Evolutionary conservation across 768 basidiomycete species (phyloP).

Genomic region (Pleurotus tuber-regium): DNA sequence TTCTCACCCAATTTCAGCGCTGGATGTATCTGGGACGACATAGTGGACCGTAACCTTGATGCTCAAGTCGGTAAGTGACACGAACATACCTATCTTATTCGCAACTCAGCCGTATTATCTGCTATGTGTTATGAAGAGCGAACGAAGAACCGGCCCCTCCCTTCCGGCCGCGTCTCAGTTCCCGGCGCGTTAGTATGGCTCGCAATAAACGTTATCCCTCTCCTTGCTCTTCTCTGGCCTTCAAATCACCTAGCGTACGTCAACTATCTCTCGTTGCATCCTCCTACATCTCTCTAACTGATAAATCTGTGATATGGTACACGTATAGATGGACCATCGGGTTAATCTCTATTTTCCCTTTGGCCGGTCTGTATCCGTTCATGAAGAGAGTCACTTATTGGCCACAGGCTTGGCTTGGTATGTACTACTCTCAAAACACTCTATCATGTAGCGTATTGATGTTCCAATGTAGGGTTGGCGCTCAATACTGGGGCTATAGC

Average conservation of each 20-base stretch:
- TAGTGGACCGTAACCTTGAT: conserved; percentile 18
- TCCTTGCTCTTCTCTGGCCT: not conserved
- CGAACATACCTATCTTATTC: not conserved
- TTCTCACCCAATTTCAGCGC: conserved; percentile 2
- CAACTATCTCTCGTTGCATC: not conserved
- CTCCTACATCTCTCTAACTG: not conserved
- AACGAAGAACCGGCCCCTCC: not conserved
- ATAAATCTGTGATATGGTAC: not conserved
- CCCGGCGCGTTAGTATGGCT: not conserved
- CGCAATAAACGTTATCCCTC: not conserved
- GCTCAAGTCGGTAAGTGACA: conserved; percentile 15
- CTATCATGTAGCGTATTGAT: not conserved
- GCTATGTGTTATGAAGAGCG: not conserved
- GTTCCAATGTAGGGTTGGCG: conserved; percentile 14
- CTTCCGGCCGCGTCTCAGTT: not conserved
- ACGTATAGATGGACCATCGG: not conserved
- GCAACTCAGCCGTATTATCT: not conserved
- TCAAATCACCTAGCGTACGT: not conserved
- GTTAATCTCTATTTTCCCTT: conserved; percentile 10
- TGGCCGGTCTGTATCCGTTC: conserved; percentile 21
- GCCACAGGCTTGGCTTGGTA: conserved; percentile 25
- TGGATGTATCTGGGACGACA: conserved; percentile 19
- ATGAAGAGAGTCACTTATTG: conserved; percentile 26
- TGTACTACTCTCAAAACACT: not conserved
- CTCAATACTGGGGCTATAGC: conserved; percentile 20